phyloP scores from a whole-genome alignment of 2,329 filamentous ascomycete genomes.

The Trichophyton mentagrophytes region DNA sequence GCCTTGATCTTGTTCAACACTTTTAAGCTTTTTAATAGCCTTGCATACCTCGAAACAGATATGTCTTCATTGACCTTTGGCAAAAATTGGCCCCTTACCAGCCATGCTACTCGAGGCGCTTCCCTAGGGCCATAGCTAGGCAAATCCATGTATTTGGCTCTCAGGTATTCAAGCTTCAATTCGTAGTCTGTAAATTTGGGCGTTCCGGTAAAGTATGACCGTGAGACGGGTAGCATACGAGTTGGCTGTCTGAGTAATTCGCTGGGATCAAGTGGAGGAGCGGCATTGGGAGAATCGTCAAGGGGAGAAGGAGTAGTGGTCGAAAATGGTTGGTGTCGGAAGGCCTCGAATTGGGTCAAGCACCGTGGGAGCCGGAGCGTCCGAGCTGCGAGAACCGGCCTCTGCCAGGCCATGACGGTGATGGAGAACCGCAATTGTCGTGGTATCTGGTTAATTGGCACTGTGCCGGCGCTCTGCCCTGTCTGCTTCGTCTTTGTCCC shows the following conservation, averaged over 20 bases:
- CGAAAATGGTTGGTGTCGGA: conserved; percentile 14
- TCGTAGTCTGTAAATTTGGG: conserved; percentile 77
- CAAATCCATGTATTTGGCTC: conserved; percentile 58
- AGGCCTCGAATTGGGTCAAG: conserved; percentile 8
- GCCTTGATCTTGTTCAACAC: conserved; percentile 78
- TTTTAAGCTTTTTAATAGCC: conserved; percentile 62
- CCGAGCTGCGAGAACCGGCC: conserved; percentile 24
- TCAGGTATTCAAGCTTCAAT: conserved; percentile 58
- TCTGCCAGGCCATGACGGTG: conserved; percentile 27
- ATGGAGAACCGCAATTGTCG: not conserved
- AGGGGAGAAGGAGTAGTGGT: conserved; percentile 14
- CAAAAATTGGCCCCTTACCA: conserved; percentile 63
- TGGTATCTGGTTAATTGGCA: not conserved
- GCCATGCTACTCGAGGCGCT: conserved; percentile 62
- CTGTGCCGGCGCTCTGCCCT: not conserved
- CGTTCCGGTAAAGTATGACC: conserved; percentile 87
- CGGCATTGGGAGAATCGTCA: conserved; percentile 15
- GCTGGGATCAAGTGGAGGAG: conserved; percentile 24
- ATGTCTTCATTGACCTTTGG: conserved; percentile 57
- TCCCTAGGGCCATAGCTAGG: conserved; percentile 55
- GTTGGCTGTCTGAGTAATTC: conserved; percentile 36
- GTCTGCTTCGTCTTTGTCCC: not conserved
- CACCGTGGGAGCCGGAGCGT: conserved; percentile 22
- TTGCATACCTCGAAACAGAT: conserved; percentile 63
- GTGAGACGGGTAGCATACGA: conserved; percentile 68